Evolutionary conservation across 2,329 filamentous ascomycete species (phyloP).

Genomic region (Metarhizium humberi): DNA sequence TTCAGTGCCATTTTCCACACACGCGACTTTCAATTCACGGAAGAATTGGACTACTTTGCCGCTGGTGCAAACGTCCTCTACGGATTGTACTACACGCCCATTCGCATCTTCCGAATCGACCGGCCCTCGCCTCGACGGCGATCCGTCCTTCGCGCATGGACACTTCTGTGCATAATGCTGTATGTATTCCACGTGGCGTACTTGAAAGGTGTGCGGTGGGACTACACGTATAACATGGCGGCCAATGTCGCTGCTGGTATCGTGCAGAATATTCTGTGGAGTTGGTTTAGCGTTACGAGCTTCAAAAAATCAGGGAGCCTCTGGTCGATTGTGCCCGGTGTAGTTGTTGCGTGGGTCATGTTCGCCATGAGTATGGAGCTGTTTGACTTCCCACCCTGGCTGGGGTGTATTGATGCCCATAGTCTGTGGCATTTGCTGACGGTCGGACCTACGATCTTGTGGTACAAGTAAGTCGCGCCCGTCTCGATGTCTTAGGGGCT

Average conservation of each 20-base stretch:
- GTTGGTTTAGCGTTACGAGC: constrained; percentile 65
- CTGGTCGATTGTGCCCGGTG: constrained; percentile 84
- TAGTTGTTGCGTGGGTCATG: constrained; percentile 87
- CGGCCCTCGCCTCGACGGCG: constrained; percentile 31
- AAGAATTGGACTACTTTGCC: constrained; percentile 93
- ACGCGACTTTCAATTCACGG: constrained; percentile 74
- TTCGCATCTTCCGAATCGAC: constrained; percentile 80
- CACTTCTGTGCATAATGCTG: constrained; percentile 56
- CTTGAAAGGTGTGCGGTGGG: constrained; percentile 77
- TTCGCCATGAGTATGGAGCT: constrained; percentile 93
- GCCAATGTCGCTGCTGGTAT: constrained; percentile 81
- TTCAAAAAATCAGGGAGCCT: constrained; percentile 61
- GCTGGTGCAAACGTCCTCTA: constrained; percentile 87
- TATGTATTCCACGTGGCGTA: constrained; percentile 76
- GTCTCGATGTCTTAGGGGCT: background rate
- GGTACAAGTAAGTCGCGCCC: constrained; percentile 72
- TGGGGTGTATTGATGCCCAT: constrained; percentile 82
- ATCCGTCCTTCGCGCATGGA: constrained; percentile 63
- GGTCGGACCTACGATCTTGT: constrained; percentile 76
- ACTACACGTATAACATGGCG: constrained; percentile 97
- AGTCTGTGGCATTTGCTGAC: constrained; percentile 94
- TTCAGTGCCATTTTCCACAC: constrained; percentile 91
- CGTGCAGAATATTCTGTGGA: constrained; percentile 78
- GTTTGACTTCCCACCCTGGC: constrained; percentile 82
- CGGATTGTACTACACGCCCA: constrained; percentile 74